Evolutionary conservation across 345 rosid genomes (phyloP).

Genomic region (rapeseed (Brassica napus)): Da-Ae NC_063438.1:26869001-26869500

Average conservation of each 20-base stretch:
- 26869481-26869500: slow-evolving; percentile 60
- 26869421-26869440: slow-evolving; percentile 90
- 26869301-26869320: slow-evolving; percentile 89
- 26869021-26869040: not conserved
- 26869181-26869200: slow-evolving; percentile 9
- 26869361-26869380: slow-evolving; percentile 17
- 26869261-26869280: slow-evolving; percentile 88
- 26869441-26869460: slow-evolving; percentile 94
- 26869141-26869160: slow-evolving; percentile 97
- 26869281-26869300: slow-evolving; percentile 86
- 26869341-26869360: slow-evolving; percentile 7
- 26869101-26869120: slow-evolving; percentile 87
- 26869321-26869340: slow-evolving; percentile 93
- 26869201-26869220: not conserved
- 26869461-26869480: slow-evolving; percentile 76
- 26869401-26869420: slow-evolving; percentile 50
- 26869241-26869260: slow-evolving; percentile 61
- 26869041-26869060: not conserved
- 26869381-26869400: slow-evolving; percentile 19
- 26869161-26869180: slow-evolving; percentile 92
- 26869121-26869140: slow-evolving; percentile 81
- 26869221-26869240: slow-evolving; percentile 17
- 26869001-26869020: not conserved
- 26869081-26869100: slow-evolving; percentile 13
- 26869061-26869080: not conserved